These are phyloP conservation scores for Eucalyptus regnans DNA, from an alignment of 345 rosid genomes.

Conservation along the genomic window DNA sequence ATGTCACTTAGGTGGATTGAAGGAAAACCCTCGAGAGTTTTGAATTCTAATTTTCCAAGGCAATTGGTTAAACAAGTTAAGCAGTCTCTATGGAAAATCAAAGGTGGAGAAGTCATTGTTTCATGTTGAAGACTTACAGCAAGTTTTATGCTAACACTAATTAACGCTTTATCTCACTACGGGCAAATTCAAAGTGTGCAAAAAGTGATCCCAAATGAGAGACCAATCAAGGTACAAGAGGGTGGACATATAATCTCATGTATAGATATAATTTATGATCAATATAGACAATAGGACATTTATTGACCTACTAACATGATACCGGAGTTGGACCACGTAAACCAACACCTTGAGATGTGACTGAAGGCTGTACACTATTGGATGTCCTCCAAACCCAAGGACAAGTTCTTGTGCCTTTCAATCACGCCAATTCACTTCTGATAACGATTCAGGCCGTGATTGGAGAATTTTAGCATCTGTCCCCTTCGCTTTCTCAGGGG, in stretches of 20 bases:
- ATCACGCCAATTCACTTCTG: not conserved
- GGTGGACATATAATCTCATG: not conserved
- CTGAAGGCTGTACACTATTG: not conserved
- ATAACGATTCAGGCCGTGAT: not conserved
- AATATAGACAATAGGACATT: not conserved
- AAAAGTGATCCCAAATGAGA: not conserved
- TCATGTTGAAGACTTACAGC: not conserved
- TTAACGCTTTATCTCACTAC: not conserved
- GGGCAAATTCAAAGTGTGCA: not conserved
- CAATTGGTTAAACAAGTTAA: not conserved
- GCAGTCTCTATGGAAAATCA: not conserved
- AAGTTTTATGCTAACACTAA: not conserved
- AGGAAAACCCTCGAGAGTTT: not conserved
- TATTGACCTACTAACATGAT: not conserved
- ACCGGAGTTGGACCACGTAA: not conserved
- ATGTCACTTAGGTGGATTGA: not conserved
- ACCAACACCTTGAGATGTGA: not conserved
- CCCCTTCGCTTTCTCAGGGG: not conserved
- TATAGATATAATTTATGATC: not conserved
- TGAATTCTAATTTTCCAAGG: not conserved
- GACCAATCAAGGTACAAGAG: not conserved
- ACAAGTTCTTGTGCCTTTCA: not conserved
- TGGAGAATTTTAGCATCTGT: not conserved
- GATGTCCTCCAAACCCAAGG: not conserved
- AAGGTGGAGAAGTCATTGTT: not conserved